Evolutionary conservation across 75 land plant species (phyloP), one percentile per base, ranked within the genome.

Genomic region (Pseudotsuga menziesii): DNA sequence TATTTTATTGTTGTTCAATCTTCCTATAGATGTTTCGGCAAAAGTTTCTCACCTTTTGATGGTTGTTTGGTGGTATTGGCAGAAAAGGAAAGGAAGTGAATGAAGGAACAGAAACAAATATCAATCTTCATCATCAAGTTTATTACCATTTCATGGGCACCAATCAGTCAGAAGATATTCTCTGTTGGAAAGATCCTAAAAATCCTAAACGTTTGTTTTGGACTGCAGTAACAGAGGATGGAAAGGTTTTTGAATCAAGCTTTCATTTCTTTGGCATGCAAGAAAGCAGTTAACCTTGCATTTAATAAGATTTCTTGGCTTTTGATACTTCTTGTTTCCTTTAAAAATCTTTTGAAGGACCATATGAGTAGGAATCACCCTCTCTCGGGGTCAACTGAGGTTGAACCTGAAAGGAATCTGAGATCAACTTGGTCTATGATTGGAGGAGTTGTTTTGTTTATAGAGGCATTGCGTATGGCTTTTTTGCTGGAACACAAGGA

Each of bases 81-180:
- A 79, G 79, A 64, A 73, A 76, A 44, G 81, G 63, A 35, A 80
- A 55, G 58, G 44, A 57, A 16, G 72, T 63, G 72, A 87, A 87
- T 81, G 83, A 83, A 55, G 88, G 88, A 27, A 87, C 83, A 56
- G 88, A 84, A 78, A 87, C 87, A 61, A 82, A 84, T 27, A 76
- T 77, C 23, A 84, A 87, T 78, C 69, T 87, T 4, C 72, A 66
- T 74, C 88, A 87, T 70, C 80, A 87, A 73, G 56, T 87, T 0
- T 87, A 81, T 69, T 87, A 87, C 25, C 88, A 87, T 58, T 61
- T 81, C 56, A 66, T 87, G 58, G 88, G 87, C 23, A 87, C 88
- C n/a, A 78, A 85, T 41, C 88, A 87, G 59, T 87, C 79, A 29
- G 88, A 87, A 56, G 88, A 87, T 78, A 62, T 87, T 27, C 57